Conservation (phyloP, 2,329 filamentous ascomycete genomes). For the Verruconis gallopava region DNA sequence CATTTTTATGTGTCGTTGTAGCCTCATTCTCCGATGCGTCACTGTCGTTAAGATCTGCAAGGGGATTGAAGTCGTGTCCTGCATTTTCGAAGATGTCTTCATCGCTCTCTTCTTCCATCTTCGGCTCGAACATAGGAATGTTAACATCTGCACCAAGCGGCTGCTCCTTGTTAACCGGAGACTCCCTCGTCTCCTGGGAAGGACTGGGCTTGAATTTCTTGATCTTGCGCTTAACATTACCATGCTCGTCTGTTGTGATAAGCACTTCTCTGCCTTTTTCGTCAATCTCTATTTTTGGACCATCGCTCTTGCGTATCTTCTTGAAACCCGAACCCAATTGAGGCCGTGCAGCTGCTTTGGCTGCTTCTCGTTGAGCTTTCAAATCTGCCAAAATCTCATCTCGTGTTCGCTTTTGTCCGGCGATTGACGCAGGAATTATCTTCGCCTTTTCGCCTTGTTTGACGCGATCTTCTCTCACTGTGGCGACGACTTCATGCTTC, state of each 20-base stretch:
- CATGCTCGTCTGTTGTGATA: constrained; percentile 44
- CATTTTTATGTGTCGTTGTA: not conserved
- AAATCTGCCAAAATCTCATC: constrained; percentile 15
- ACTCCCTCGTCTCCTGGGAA: constrained; percentile 19
- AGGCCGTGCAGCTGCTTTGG: constrained; percentile 31
- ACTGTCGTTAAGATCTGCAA: constrained; percentile 24
- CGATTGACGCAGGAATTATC: constrained; percentile 32
- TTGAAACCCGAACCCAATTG: constrained; percentile 42
- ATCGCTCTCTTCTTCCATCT: constrained; percentile 26
- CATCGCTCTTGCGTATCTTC: constrained; percentile 36
- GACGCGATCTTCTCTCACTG: constrained; percentile 42
- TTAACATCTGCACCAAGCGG: constrained; percentile 39
- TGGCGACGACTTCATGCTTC: constrained; percentile 47
- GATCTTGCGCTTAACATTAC: constrained; percentile 48
- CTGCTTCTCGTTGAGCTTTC: constrained; percentile 24
- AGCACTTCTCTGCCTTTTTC: constrained; percentile 43
- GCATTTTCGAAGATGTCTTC: constrained; percentile 48
- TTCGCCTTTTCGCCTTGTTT: constrained; percentile 43
- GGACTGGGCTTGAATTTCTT: constrained; percentile 37
- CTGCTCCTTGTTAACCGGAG: constrained; percentile 21
- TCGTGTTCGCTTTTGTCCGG: constrained; percentile 39
- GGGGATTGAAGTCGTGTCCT: constrained; percentile 46
- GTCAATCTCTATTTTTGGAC: constrained; percentile 44
- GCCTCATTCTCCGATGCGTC: not conserved
- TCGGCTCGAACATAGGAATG: constrained; percentile 5